These are phyloP conservation scores for Plantago ovata DNA, from an alignment of 257 asterid species.

Conservation along the genomic window DNA sequence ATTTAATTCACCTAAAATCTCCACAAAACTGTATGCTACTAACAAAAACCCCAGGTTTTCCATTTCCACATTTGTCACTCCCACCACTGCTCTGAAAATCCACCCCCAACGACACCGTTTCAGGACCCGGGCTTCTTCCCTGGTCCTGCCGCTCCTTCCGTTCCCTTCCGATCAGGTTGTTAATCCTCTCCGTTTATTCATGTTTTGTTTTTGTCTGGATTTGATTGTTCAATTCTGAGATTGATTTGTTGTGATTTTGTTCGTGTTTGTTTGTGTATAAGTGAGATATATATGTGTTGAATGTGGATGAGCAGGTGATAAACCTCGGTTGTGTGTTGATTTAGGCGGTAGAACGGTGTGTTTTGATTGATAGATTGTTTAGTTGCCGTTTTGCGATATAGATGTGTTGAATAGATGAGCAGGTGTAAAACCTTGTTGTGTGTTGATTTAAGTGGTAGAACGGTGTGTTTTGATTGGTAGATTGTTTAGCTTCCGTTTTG, in stretches of 20 bases:
- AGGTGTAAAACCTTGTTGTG: neutral
- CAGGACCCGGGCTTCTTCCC: slow-evolving; percentile 21
- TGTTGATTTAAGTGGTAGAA: neutral
- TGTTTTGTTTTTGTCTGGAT: neutral
- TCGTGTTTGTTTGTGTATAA: too few species aligned
- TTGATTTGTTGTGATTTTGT: neutral
- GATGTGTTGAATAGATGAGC: neutral
- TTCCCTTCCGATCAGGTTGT: slow-evolving; percentile 46
- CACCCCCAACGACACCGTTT: slow-evolving; percentile 24
- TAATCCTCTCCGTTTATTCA: neutral
- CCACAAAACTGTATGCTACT: slow-evolving; percentile 12
- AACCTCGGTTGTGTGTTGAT: neutral
- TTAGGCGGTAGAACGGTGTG: neutral
- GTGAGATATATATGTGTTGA: too few species aligned
- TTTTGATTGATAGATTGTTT: too few species aligned
- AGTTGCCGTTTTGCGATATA: neutral
- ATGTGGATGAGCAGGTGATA: neutral
- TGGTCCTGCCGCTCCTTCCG: slow-evolving; percentile 43
- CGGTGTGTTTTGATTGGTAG: neutral
- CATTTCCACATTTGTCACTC: slow-evolving; percentile 7
- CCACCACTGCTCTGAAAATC: slow-evolving; percentile 9
- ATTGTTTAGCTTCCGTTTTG: neutral
- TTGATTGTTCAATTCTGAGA: neutral
- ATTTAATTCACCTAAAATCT: slow-evolving; percentile 16
- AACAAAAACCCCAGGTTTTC: slow-evolving; percentile 19